These are phyloP conservation scores for Ustilago loliicola DNA, from an alignment of 1,284 basidiomycete genomes.

Conservation along the genomic window DNA sequence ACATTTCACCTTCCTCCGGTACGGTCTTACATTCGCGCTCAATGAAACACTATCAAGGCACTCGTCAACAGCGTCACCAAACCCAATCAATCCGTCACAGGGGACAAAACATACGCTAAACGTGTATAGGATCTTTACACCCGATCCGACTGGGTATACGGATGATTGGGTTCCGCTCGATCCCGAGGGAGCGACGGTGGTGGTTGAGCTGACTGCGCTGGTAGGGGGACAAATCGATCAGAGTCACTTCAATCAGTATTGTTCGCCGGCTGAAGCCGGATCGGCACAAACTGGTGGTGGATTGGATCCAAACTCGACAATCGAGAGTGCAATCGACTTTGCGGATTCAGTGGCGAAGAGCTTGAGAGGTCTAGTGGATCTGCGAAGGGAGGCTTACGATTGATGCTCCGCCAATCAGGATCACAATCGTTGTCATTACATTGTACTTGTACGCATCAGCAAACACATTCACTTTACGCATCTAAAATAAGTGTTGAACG, in stretches of 20 bases:
- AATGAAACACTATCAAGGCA: conserved; percentile 20
- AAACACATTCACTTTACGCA: not conserved
- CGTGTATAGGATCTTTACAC: conserved; percentile 48
- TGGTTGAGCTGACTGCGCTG: conserved; percentile 34
- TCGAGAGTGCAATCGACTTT: conserved; percentile 40
- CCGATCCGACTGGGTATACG: conserved; percentile 37
- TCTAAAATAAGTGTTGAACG: not conserved
- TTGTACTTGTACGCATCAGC: conserved; percentile 20
- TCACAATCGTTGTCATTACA: not conserved
- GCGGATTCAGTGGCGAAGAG: conserved; percentile 29
- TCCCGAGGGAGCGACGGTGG: conserved; percentile 35
- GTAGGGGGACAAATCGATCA: conserved; percentile 40
- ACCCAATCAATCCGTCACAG: conserved; percentile 27
- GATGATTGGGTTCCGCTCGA: conserved; percentile 47
- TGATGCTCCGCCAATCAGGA: conserved; percentile 5
- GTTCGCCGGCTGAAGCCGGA: conserved; percentile 1
- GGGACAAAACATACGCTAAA: conserved; percentile 30
- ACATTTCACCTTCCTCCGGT: conserved; percentile 29
- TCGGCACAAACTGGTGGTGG: conserved; percentile 14
- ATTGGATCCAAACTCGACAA: conserved; percentile 31
- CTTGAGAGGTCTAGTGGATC: conserved; percentile 44
- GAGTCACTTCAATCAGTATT: conserved; percentile 38
- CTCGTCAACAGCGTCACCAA: conserved; percentile 10
- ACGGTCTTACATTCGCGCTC: conserved; percentile 34
- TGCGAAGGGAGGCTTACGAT: conserved; percentile 35